Conservation (phyloP, 2,329 filamentous ascomycete genomes). For the Tolypocladium tropicale region DNA sequence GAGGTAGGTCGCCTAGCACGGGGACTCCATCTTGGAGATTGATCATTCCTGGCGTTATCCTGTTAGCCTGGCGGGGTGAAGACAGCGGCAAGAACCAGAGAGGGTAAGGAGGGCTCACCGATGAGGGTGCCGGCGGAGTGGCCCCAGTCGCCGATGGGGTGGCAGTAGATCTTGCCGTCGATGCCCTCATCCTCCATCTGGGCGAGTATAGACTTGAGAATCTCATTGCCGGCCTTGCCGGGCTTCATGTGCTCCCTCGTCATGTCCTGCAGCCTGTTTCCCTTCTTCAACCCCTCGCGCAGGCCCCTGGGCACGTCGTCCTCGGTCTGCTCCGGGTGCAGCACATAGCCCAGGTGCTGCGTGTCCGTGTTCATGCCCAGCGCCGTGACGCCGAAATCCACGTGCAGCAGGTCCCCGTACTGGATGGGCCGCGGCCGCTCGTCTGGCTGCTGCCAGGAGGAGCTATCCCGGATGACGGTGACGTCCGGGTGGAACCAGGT, state of each 20-base stretch:
- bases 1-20: background rate
- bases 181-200: conserved; percentile 33
- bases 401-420: conserved; percentile 36
- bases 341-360: conserved; percentile 39
- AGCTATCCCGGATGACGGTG: conserved; percentile 23
- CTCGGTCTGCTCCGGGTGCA: conserved; percentile 29
- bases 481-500: conserved; percentile 42
- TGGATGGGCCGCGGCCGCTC: conserved; percentile 18
- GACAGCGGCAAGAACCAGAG: no score
- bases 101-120: background rate
- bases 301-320: conserved; percentile 32
- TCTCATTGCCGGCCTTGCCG: conserved; percentile 33
- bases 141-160: background rate
- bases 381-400: conserved; percentile 35
- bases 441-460: conserved; percentile 3
- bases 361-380: conserved; percentile 36
- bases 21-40: background rate
- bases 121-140: background rate
- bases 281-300: conserved; percentile 32
- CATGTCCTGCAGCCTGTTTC: conserved; percentile 37
- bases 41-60: background rate
- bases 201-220: conserved; percentile 25
- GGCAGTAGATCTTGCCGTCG: conserved; percentile 29
- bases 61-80: background rate
- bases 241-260: conserved; percentile 31